Base-by-base conservation (phyloP, 2,329 filamentous ascomycete species). In the Paraphaeosphaeria sporulosa region DNA sequence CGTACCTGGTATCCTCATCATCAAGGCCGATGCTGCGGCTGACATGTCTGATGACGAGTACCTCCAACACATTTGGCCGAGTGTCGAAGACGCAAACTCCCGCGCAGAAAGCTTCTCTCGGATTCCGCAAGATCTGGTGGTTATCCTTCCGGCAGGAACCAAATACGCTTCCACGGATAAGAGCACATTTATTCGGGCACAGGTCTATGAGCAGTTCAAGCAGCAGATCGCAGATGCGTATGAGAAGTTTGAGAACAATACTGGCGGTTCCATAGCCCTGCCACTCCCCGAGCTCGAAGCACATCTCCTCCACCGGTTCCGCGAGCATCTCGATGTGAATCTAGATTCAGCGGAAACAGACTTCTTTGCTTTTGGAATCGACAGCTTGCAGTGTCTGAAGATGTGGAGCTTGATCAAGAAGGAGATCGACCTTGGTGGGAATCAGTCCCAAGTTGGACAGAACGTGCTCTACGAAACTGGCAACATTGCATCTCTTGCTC, bases 381-480 rank as follows among this genome's bases (percentile, higher is more conserved):
- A 89, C 69, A 86, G 83, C 48, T 72, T 89, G 27, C 84, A 87
- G 62, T 83, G 86, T 1, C 86, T 87, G 30, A 81, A 83, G 55
- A 82, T 87, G 59, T 82, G 87, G 63, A 79, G 80, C 17, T 73
- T 78, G 1, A 83, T 90, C 30, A 74, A 85, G 55, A 81, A 81
- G 13, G 78, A 82, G 0, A 68, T 89, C 2, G 80, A 86, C 27
- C 66, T 86, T 1, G 78, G 80, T 1, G 81, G 81, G 0, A 62
- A 62, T 15, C 75, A 80, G 15, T 47, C 65, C 15, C 71, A 77
- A 10, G 71, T 89, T 0, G 80, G 82, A 0, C 82, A 85, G 50
- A 89, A 88, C 52, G 79, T 89, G 0, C 80, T 88, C 0, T 90
- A 87, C 51, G 87, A 90, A 43, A 79, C 83, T 36, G 84, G 83